These are phyloP conservation scores for Keqinozyma sinolaborantium DNA, from an alignment of 1,139 yeast species.

Conservation along the genomic window DNA sequence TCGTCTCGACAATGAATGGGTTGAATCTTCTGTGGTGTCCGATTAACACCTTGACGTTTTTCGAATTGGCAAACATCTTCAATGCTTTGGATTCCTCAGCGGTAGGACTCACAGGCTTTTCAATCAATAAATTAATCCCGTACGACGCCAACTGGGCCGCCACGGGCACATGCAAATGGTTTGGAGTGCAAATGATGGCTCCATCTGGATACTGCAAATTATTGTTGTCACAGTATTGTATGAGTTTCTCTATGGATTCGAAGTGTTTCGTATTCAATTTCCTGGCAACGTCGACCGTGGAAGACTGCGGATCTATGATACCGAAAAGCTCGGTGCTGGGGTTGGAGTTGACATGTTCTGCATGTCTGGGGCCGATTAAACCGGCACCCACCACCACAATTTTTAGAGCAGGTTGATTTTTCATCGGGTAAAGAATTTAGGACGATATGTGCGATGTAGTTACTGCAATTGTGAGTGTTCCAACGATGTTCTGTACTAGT, in stretches of 20 bases:
- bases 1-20: constrained; percentile 37
- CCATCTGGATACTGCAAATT: constrained; percentile 31
- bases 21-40: constrained; percentile 46
- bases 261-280: constrained; percentile 24
- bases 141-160: constrained; percentile 30
- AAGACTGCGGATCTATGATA: constrained; percentile 31
- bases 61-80: constrained; percentile 20
- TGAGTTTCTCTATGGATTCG: constrained; percentile 22
- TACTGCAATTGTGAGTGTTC: no score
- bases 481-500: no score
- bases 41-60: constrained; percentile 29
- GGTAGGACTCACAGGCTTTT: constrained; percentile 39
- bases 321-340: constrained; percentile 27
- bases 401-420: constrained; percentile 2
- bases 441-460: no score
- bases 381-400: constrained; percentile 28
- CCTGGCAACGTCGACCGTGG: constrained; percentile 20
- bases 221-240: constrained; percentile 21
- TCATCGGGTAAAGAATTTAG: no score
- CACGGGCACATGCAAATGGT: constrained; percentile 35
- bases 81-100: constrained; percentile 33
- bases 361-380: constrained; percentile 39
- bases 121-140: constrained; percentile 37
- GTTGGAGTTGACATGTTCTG: constrained; percentile 23
- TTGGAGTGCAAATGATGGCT: constrained; percentile 43